phyloP scores from a whole-genome alignment of 2,329 filamentous ascomycete genomes.

The Zasmidium angulare region DNA sequence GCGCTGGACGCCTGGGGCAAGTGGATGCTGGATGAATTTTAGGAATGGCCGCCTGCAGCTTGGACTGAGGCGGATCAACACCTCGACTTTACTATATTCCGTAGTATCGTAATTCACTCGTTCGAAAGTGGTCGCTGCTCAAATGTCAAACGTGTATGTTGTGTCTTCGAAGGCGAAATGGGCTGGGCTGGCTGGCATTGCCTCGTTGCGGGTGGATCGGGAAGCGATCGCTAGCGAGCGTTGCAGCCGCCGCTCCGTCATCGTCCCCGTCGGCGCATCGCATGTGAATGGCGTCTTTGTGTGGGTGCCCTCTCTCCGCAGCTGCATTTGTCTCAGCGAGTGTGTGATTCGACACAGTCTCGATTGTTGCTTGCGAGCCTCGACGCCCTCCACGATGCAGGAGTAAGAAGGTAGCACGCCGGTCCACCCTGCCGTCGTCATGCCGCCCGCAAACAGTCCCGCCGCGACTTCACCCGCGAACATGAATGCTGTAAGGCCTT shows the following conservation, averaged over 20 bases:
- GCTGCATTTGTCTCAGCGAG: too few relatives aligned
- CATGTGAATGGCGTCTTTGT: too few relatives aligned
- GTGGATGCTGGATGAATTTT: constrained; percentile 19
- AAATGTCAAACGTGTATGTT: neutral
- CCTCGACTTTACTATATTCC: constrained; percentile 8
- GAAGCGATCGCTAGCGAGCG: too few relatives aligned
- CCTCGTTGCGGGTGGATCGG: too few relatives aligned
- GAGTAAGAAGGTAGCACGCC: neutral
- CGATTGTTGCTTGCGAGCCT: too few relatives aligned
- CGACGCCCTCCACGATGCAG: neutral
- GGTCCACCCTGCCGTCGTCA: neutral
- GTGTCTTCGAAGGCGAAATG: too few relatives aligned
- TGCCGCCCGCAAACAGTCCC: neutral
- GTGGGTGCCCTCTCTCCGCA: too few relatives aligned
- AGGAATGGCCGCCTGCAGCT: neutral
- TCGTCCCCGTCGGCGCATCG: neutral
- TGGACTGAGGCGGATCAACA: neutral
- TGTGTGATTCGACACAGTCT: neutral
- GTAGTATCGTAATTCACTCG: constrained; percentile 16
- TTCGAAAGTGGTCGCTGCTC: constrained; percentile 7
- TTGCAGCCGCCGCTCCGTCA: neutral
- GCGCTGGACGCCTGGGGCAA: constrained; percentile 12
- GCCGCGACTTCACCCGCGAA: neutral
- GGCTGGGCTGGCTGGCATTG: too few relatives aligned
- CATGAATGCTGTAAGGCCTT: too few relatives aligned